Evolutionary conservation across 495 filamentous ascomycete species (phyloP).

Genomic region (Saxophila tyrrhenica): DNA sequence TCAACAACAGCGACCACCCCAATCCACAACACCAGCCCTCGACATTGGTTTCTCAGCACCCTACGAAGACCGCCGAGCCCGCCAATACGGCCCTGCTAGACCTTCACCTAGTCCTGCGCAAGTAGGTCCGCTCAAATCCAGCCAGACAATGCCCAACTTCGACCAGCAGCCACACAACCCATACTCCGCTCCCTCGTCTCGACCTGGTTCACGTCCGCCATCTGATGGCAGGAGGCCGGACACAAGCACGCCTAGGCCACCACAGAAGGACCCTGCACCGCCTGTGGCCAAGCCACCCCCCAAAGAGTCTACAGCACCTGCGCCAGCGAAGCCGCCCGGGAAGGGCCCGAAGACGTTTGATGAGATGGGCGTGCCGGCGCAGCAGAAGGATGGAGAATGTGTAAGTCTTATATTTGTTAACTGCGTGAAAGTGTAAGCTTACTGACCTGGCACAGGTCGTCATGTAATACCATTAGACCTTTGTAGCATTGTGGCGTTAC

Average conservation of each 20-base stretch:
- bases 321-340: slow-evolving; percentile 36
- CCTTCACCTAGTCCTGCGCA: not conserved
- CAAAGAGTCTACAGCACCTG: slow-evolving; percentile 22
- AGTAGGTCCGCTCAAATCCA: not conserved
- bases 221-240: not conserved
- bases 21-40: not conserved
- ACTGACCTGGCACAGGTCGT: not conserved
- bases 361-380: slow-evolving; percentile 86
- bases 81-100: not conserved
- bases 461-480: too few species aligned
- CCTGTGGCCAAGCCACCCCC: slow-evolving; percentile 1
- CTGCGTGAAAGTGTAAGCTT: not conserved
- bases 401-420: slow-evolving; percentile 35
- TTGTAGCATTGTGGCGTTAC: too few species aligned
- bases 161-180: not conserved
- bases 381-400: slow-evolving; percentile 74
- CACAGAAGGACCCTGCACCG: slow-evolving; percentile 2
- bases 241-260: not conserved
- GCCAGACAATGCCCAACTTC: slow-evolving; percentile 16
- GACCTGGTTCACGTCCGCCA: slow-evolving; percentile 8
- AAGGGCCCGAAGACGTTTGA: slow-evolving; percentile 95
- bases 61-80: slow-evolving; percentile 18
- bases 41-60: slow-evolving; percentile 28
- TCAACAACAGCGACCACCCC: not conserved
- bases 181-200: not conserved